phyloP scores from a whole-genome alignment of 2,329 filamentous ascomycete genomes.

The Colletotrichum chrysophilum region DNA sequence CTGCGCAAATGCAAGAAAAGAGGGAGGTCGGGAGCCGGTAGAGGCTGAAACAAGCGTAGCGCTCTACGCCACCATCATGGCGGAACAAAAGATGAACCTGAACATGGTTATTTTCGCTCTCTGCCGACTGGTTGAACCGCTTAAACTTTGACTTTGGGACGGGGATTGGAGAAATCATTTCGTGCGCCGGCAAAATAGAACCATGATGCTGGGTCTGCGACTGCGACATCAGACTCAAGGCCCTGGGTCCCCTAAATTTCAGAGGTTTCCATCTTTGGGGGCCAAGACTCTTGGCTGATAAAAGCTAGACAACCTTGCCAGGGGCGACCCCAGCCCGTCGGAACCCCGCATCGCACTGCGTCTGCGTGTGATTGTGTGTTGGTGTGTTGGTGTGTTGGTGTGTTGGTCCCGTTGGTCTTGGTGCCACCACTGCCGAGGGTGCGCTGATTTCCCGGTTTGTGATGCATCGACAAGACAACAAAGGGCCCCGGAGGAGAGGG shows the following conservation, averaged over 20 bases:
- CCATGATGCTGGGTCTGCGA: conserved; percentile 10
- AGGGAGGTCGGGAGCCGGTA: background rate
- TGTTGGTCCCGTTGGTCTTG: background rate
- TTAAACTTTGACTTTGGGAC: background rate
- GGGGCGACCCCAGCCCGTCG: background rate
- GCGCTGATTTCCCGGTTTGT: background rate
- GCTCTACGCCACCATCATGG: background rate
- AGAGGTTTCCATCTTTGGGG: background rate
- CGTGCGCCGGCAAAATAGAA: background rate
- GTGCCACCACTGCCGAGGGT: background rate
- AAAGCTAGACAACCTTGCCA: background rate
- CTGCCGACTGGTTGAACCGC: background rate
- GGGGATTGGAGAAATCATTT: background rate
- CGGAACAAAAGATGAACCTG: conserved; percentile 14
- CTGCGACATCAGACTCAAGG: background rate
- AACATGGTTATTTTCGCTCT: background rate
- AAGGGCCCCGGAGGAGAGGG: background rate
- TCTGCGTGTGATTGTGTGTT: background rate
- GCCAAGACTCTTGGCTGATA: conserved; percentile 15
- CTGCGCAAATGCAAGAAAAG: background rate
- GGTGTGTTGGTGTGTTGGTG: background rate
- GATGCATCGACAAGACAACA: background rate
- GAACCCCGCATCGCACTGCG: background rate
- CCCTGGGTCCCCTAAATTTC: background rate
- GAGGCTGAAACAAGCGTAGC: conserved; percentile 16